phyloP scores from a whole-genome alignment of 2,329 filamentous ascomycete species.

The Fusarium sp. region DNA sequence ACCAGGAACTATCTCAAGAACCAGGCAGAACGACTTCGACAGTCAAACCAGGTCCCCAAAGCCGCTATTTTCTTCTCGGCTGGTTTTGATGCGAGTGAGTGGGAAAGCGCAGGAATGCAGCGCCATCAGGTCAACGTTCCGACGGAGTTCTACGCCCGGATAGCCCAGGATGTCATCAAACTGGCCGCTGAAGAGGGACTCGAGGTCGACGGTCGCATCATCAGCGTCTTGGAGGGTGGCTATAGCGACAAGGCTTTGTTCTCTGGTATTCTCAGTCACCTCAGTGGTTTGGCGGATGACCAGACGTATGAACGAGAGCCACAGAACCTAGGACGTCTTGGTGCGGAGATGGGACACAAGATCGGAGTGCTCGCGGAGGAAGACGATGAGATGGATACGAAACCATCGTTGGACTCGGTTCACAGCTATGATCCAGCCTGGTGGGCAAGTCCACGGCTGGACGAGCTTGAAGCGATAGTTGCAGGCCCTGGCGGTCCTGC shows the following conservation, averaged over 20 bases:
- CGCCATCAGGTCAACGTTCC: slow-evolving; percentile 95
- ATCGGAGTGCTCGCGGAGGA: slow-evolving; percentile 55
- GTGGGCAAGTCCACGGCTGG: slow-evolving; percentile 76
- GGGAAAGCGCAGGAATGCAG: slow-evolving; percentile 94
- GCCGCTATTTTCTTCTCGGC: slow-evolving; percentile 95
- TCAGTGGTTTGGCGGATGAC: slow-evolving; percentile 80
- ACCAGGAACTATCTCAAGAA: slow-evolving; percentile 79
- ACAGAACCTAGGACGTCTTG: slow-evolving; percentile 58
- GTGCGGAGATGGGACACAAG: slow-evolving; percentile 68
- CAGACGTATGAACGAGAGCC: slow-evolving; percentile 54
- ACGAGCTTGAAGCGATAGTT: slow-evolving; percentile 74
- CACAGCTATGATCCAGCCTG: slow-evolving; percentile 74
- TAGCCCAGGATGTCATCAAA: slow-evolving; percentile 86
- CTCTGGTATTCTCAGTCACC: slow-evolving; percentile 89
- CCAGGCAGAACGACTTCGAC: slow-evolving; percentile 75
- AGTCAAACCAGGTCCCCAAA: slow-evolving; percentile 73
- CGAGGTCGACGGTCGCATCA: slow-evolving; percentile 82
- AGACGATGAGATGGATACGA: slow-evolving; percentile 18
- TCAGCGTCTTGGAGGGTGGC: slow-evolving; percentile 95
- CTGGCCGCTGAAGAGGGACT: slow-evolving; percentile 84
- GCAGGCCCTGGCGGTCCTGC: slow-evolving; percentile 61
- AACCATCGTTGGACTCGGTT: slow-evolving; percentile 40
- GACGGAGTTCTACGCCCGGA: slow-evolving; percentile 93
- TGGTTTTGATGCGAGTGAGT: slow-evolving; percentile 96
- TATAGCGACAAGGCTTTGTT: slow-evolving; percentile 93